phyloP scores from a whole-genome alignment of 176 grass and related monocot genomes.

The Rhynchospora tenuis region DNA sequence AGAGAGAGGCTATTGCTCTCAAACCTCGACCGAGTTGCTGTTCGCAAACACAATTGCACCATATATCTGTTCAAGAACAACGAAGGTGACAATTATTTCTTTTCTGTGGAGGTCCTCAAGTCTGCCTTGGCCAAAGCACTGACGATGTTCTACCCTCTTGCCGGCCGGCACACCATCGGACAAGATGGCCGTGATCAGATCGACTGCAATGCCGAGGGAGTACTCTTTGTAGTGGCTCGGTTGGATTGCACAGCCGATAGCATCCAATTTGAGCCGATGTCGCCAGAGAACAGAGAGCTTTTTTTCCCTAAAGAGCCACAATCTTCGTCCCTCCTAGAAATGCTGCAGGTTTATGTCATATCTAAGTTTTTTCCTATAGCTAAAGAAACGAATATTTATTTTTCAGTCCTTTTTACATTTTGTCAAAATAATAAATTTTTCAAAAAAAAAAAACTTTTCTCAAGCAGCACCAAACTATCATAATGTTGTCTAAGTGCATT shows the following conservation, averaged over 20 bases:
- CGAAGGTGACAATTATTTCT: slow-evolving; percentile 11
- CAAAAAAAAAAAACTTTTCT: no score
- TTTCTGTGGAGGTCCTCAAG: slow-evolving; percentile 38
- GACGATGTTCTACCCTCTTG: slow-evolving; percentile 59
- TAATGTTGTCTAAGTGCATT: no score
- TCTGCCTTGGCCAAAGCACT: slow-evolving; percentile 44
- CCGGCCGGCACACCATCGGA: slow-evolving; percentile 31
- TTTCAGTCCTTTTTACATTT: no score
- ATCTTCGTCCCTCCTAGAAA: not conserved
- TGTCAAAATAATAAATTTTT: no score
- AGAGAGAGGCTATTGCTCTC: slow-evolving; percentile 46
- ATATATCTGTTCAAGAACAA: slow-evolving; percentile 50
- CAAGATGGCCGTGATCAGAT: slow-evolving; percentile 33
- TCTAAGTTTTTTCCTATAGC: no score
- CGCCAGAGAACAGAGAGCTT: slow-evolving; percentile 38
- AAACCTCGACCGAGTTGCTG: slow-evolving; percentile 50
- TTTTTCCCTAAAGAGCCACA: slow-evolving; percentile 46
- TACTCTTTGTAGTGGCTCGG: slow-evolving; percentile 37
- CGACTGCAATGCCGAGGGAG: slow-evolving; percentile 57
- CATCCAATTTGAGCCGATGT: slow-evolving; percentile 45
- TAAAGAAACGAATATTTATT: no score
- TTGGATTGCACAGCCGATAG: slow-evolving; percentile 38
- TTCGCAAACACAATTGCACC: slow-evolving; percentile 42
- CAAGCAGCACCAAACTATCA: no score
- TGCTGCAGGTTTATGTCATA: slow-evolving; percentile 4